A percentile compares a stretch with the other conserved stretches of the same genome.
These are phyloP conservation scores for Ophiostoma ulmi DNA, from an alignment of 2,329 filamentous ascomycete genomes.

Conservation along the genomic window DNA sequence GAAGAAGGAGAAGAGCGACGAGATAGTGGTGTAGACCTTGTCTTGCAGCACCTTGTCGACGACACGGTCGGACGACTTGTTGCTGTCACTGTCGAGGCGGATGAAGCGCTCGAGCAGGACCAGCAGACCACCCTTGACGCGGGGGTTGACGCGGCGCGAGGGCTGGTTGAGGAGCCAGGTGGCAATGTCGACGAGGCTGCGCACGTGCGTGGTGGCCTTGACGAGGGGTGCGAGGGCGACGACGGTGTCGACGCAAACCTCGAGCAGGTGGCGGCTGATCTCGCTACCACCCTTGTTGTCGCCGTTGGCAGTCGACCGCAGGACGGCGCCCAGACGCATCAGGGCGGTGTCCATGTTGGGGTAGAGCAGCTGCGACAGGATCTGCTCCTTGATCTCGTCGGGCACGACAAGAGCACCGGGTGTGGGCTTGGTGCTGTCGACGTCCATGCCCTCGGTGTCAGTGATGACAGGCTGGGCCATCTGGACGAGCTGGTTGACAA, in stretches of 20 bases:
- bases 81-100: conserved; percentile 54
- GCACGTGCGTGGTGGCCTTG: conserved; percentile 61
- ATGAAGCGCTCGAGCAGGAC: conserved; percentile 78
- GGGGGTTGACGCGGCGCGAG: conserved; percentile 73
- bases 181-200: conserved; percentile 73
- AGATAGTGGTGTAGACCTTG: conserved; percentile 67
- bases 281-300: conserved; percentile 41
- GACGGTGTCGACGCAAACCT: conserved; percentile 71
- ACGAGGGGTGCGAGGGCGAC: conserved; percentile 70
- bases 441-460: background rate
- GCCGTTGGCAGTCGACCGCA: conserved; percentile 23
- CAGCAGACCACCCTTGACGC: conserved; percentile 74
- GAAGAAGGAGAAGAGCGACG: conserved; percentile 85
- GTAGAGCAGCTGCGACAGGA: conserved; percentile 52
- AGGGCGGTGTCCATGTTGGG: conserved; percentile 57
- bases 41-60: conserved; percentile 47
- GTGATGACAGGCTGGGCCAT: conserved; percentile 42
- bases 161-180: conserved; percentile 80
- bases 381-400: conserved; percentile 28
- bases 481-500: conserved; percentile 65
- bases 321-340: conserved; percentile 19
- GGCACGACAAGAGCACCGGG: conserved; percentile 34
- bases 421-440: background rate
- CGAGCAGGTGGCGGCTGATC: conserved; percentile 67
- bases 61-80: conserved; percentile 31